Percentiles rank a stretch among this genome's conserved stretches.
Conservation (phyloP, 2,329 filamentous ascomycete genomes). For the Didymella arachidicola region DNA sequence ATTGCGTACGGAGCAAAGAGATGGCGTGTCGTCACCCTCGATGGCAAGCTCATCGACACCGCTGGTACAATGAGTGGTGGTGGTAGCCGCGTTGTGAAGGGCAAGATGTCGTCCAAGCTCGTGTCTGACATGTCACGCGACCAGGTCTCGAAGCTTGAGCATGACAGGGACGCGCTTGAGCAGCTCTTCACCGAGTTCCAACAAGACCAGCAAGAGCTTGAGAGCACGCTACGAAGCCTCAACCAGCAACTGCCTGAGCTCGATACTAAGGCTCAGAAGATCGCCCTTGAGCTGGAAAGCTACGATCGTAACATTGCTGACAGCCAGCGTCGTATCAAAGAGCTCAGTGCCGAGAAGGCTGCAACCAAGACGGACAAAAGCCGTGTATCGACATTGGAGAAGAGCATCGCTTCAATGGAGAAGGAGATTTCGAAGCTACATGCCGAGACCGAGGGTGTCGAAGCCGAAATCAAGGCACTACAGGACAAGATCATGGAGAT, state of each 20-base stretch:
- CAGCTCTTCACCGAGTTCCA: slow-evolving; percentile 84
- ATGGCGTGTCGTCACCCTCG: slow-evolving; percentile 96
- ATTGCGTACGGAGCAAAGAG: slow-evolving; percentile 93
- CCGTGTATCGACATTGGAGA: slow-evolving; percentile 75
- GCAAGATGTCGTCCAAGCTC: slow-evolving; percentile 96
- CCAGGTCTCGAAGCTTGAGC: slow-evolving; percentile 85
- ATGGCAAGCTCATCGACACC: slow-evolving; percentile 95
- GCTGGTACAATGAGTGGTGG: slow-evolving; percentile 99
- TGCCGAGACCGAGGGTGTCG: slow-evolving; percentile 84
- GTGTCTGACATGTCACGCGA: slow-evolving; percentile 87
- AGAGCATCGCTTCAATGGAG: slow-evolving; percentile 77
- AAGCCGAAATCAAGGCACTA: slow-evolving; percentile 89
- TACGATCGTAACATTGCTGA: slow-evolving; percentile 84
- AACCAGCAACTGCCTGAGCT: slow-evolving; percentile 81
- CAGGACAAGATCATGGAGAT: slow-evolving; percentile 99
- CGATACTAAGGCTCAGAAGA: slow-evolving; percentile 91
- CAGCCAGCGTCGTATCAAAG: slow-evolving; percentile 82
- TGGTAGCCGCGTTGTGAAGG: slow-evolving; percentile 86
- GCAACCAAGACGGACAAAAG: slow-evolving; percentile 81
- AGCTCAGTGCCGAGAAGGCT: slow-evolving; percentile 81
- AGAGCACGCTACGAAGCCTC: slow-evolving; percentile 74
- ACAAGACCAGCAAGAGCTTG: slow-evolving; percentile 81
- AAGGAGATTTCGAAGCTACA: slow-evolving; percentile 81
- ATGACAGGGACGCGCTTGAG: slow-evolving; percentile 85
- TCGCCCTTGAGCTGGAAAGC: slow-evolving; percentile 86